phyloP scores from a whole-genome alignment of 2,329 filamentous ascomycete genomes.

The Aureobasidium sp. region DNA sequence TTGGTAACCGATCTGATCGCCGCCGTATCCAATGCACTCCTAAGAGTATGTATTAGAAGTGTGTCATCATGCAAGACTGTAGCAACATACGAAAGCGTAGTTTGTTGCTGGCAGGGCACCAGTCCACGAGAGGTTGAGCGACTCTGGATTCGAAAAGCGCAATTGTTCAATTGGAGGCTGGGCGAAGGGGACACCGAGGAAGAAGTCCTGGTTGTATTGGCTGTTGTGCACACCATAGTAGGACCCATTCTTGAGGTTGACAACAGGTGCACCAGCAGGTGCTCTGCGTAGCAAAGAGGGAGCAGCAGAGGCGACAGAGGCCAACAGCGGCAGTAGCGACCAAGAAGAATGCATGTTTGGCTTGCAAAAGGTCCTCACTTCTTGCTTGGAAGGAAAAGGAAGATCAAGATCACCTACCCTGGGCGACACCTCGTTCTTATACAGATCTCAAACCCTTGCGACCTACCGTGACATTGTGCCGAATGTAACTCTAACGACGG shows the following conservation, averaged over 20 bases:
- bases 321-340: conserved; percentile 7
- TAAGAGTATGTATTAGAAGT: not conserved
- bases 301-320: conserved; percentile 10
- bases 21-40: conserved; percentile 32
- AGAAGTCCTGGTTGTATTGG: conserved; percentile 36
- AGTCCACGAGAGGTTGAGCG: conserved; percentile 27
- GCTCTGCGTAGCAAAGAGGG: not conserved
- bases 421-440: not conserved
- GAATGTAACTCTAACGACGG: not conserved
- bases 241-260: conserved; percentile 37
- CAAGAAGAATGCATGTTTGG: conserved; percentile 11
- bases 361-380: not conserved
- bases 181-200: conserved; percentile 32
- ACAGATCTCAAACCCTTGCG: not conserved
- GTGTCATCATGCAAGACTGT: not conserved
- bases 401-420: not conserved
- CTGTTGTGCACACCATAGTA: conserved; percentile 34
- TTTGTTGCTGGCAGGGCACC: conserved; percentile 31
- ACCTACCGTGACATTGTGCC: conserved; percentile 1
- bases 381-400: not conserved
- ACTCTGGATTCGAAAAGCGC: conserved; percentile 21
- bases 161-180: conserved; percentile 23
- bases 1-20: conserved; percentile 24
- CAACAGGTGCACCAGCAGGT: conserved; percentile 26
- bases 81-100: conserved; percentile 26